A percentile compares a stretch with the other conserved stretches of the same genome.
phyloP scores from a whole-genome alignment of 208 protist species.

The Porcisia deanei region DNA sequence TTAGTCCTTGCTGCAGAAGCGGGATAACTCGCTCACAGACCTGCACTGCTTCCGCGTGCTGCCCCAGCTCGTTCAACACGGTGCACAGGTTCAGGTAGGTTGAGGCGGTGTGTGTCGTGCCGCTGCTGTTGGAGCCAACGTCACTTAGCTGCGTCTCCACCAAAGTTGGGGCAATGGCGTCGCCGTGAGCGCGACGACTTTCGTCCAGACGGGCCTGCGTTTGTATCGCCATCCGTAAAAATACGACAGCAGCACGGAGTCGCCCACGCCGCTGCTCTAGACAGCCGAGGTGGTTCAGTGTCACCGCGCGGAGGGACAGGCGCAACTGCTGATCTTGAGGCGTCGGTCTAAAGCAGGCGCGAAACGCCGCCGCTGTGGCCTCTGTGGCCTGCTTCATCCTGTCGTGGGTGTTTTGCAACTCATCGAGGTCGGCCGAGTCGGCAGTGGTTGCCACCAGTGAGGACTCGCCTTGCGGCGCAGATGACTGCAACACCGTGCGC shows the following conservation, averaged over 20 bases:
- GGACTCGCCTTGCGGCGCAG: not conserved
- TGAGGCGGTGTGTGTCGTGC: slow-evolving; percentile 32
- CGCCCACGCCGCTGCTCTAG: slow-evolving; percentile 78
- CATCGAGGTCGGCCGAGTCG: not conserved
- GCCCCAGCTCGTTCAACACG: slow-evolving; percentile 72
- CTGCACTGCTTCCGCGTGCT: slow-evolving; percentile 74
- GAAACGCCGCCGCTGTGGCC: slow-evolving; percentile 22
- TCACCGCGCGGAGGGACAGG: slow-evolving; percentile 73
- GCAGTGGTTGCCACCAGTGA: not conserved
- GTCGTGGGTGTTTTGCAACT: not conserved
- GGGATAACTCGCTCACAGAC: slow-evolving; percentile 70
- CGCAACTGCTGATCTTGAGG: slow-evolving; percentile 39
- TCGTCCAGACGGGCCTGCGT: slow-evolving; percentile 53
- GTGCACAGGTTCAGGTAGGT: slow-evolving; percentile 90
- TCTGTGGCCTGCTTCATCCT: not conserved
- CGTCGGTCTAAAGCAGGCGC: slow-evolving; percentile 12
- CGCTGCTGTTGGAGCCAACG: not conserved
- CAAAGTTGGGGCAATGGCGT: not conserved
- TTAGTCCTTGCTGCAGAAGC: slow-evolving; percentile 57
- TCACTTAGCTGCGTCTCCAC: not conserved
- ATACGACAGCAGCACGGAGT: slow-evolving; percentile 50
- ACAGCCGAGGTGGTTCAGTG: slow-evolving; percentile 91
- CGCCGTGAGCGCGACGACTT: not conserved
- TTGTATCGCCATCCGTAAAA: slow-evolving; percentile 69
- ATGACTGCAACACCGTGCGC: slow-evolving; percentile 14